Conservation (phyloP, 768 basidiomycete genomes). For the Boletus pseudo-olivaceus region DNA sequence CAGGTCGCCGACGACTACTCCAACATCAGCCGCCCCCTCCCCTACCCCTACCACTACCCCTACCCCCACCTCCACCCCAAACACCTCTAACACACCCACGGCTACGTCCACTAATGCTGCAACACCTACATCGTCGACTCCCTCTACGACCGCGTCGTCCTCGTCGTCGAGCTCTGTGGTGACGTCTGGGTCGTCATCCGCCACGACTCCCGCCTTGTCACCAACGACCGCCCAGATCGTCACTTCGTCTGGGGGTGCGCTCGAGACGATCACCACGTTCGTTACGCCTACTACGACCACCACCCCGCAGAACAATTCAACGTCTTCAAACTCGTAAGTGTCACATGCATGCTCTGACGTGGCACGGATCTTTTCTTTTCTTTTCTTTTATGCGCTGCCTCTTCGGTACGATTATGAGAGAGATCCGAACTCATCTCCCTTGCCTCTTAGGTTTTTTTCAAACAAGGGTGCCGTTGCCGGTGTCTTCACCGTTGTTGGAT, state of each 20-base stretch:
- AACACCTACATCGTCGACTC: neutral
- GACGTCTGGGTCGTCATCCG: slow-evolving; percentile 2
- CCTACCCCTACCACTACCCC: neutral
- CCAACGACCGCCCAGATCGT: neutral
- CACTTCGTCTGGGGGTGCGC: slow-evolving; percentile 4
- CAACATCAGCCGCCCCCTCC: neutral
- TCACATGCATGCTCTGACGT: neutral
- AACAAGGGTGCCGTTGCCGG: slow-evolving; percentile 74
- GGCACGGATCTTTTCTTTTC: neutral
- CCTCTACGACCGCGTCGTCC: neutral
- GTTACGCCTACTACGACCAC: neutral
- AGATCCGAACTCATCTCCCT: slow-evolving; percentile 4
- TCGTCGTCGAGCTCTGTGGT: neutral
- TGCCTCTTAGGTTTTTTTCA: slow-evolving; percentile 52
- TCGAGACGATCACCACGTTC: slow-evolving; percentile 8
- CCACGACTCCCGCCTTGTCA: neutral
- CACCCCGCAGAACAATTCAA: neutral
- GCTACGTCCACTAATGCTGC: neutral
- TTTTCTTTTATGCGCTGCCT: neutral
- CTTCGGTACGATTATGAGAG: neutral
- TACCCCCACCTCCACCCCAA: neutral
- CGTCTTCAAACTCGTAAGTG: slow-evolving; percentile 27
- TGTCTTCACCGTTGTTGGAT: slow-evolving; percentile 67
- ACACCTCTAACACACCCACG: neutral
- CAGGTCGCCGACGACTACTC: neutral